Percentiles rank a stretch among this genome's conserved stretches.
Conservation (phyloP, 345 rosid genomes). For the Eucalyptus virginea region DNA sequence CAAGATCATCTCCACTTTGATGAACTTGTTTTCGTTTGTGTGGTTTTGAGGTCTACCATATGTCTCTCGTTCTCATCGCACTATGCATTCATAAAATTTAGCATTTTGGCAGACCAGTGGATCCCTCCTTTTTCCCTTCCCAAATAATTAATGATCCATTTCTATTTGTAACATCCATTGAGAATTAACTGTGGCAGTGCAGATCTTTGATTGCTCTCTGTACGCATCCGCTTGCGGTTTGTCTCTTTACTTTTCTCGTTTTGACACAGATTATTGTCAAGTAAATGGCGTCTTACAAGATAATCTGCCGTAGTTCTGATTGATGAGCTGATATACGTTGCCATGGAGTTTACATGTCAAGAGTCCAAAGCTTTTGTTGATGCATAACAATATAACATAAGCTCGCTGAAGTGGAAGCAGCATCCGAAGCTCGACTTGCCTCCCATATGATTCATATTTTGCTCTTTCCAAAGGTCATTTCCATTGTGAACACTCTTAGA, state of each 20-base stretch:
- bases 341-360: not conserved
- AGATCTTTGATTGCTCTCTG: not conserved
- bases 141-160: not conserved
- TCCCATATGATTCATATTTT: not conserved
- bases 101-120: not conserved
- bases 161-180: not conserved
- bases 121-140: not conserved
- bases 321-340: not conserved
- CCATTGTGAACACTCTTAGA: not conserved
- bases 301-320: not conserved
- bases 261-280: not conserved
- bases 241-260: not conserved
- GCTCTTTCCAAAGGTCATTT: not conserved
- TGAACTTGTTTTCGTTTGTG: not conserved
- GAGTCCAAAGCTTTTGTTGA: not conserved
- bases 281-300: not conserved
- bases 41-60: not conserved
- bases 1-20: not conserved
- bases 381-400: not conserved
- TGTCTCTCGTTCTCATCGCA: not conserved
- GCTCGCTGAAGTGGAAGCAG: not conserved
- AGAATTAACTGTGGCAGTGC: not conserved
- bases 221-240: not conserved
- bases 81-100: not conserved
- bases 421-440: not conserved